Evolutionary conservation across 441 rosid species (phyloP).

Genomic region (Dalechampia spathulata): DNA sequence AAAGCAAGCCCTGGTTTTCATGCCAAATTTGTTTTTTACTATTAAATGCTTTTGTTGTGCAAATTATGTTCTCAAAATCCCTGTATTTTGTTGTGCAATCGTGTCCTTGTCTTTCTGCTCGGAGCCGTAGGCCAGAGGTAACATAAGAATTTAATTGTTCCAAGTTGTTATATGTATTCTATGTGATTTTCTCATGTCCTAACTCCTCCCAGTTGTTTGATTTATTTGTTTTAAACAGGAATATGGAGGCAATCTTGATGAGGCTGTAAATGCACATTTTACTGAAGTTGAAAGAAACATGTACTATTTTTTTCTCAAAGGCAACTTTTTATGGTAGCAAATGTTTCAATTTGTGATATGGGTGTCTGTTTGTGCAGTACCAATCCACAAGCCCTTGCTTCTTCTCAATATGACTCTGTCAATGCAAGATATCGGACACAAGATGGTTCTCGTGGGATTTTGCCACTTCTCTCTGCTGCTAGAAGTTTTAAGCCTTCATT

Average conservation of each 20-base stretch:
- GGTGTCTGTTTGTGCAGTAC: constrained; percentile 25
- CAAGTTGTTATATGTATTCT: too few species aligned
- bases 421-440: constrained; percentile 31
- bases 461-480: constrained; percentile 54
- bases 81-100: neutral
- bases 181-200: neutral
- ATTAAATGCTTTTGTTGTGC: too few species aligned
- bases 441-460: constrained; percentile 31
- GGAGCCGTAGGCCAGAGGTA: too few species aligned
- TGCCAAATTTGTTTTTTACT: too few species aligned
- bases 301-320: constrained; percentile 27
- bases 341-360: neutral
- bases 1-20: too few species aligned
- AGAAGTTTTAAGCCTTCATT: constrained; percentile 68
- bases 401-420: constrained; percentile 24
- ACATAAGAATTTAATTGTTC: too few species aligned
- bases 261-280: constrained; percentile 68
- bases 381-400: constrained; percentile 23
- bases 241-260: constrained; percentile 57
- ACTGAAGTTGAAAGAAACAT: constrained; percentile 42
- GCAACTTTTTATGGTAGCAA: neutral
- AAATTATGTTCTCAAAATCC: neutral
- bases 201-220: neutral
- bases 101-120: too few species aligned
- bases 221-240: constrained; percentile 41